Evolutionary conservation across 108 stramenopile genomes (phyloP), one percentile per base, ranked within the genome.

Genomic region (Bacterosira constricta): DNA sequence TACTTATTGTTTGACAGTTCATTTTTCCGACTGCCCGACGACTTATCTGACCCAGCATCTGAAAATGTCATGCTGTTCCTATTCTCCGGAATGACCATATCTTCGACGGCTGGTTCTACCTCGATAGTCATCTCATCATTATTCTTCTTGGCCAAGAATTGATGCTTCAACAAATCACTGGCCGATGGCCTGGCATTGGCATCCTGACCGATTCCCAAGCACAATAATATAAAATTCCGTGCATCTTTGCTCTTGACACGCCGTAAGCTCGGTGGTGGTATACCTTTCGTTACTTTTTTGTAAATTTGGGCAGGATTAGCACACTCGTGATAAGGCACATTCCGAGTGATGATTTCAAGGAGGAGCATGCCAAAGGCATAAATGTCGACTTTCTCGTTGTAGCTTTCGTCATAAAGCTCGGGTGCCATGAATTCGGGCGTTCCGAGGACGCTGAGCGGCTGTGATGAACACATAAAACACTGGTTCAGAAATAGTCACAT

Each of bases 341-440:
- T 95, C 70, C 96, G 88, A 9, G 99, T 97, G 59, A 97, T 88
- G 81, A 99, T 98, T 82, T 99, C 98, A 45, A 99, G 83, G 42
- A 97, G 81, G 68, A 93, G 92, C 98, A 99, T 98, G 49, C 99
- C 99, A 84, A 99, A 98, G 4, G 99, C 97, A 64, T 98, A 99
- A 42, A 99, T 94, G 78, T 99, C 99, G 13, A 99, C 95, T 80
- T 98, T 98, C 64, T 97, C 96, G 62, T 97, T 91, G 80, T 98
- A 98, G 38, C 79, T 79, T 75, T 98, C 98, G 50, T 99, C 98
- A 67, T 98, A 98, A 37, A 97, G 88, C 67, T 98, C 99, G 6
- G 99, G 99, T 26, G 99, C 98, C 99, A 99, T 99, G 79, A 98
- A 99, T 80, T 98, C 97, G 6, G 99, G 99, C 51, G 99, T 99